Evolutionary conservation across 2,329 filamentous ascomycete species (phyloP).

Genomic region (Claviceps pazoutovae): DNA sequence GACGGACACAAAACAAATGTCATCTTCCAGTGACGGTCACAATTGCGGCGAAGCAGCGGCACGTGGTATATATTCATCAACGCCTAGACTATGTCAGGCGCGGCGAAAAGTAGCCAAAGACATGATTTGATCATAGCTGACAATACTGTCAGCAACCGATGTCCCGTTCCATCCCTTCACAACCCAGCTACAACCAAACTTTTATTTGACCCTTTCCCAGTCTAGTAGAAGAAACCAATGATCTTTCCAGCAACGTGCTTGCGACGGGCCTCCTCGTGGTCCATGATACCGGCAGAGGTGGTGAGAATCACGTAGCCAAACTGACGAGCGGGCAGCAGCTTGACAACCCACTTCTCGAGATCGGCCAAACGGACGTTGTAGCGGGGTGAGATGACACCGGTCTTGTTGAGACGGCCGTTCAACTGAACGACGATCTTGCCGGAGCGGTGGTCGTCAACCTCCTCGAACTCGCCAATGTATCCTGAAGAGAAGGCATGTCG

Average conservation of each 20-base stretch:
- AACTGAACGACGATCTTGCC: constrained; percentile 99
- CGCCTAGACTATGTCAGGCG: constrained; percentile 16
- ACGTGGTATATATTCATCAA: constrained; percentile 11
- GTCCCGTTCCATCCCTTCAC: constrained; percentile 10
- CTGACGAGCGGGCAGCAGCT: constrained; percentile 97
- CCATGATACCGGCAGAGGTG: constrained; percentile 98
- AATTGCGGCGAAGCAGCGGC: constrained; percentile 21
- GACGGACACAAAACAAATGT: no score
- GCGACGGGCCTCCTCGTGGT: constrained; percentile 97
- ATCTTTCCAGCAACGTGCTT: constrained; percentile 99
- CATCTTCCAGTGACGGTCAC: not conserved
- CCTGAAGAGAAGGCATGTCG: constrained; percentile 38
- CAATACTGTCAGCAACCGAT: constrained; percentile 16
- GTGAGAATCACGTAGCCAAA: constrained; percentile 99
- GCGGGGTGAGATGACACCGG: constrained; percentile 95
- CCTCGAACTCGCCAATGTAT: constrained; percentile 99
- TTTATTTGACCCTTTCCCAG: constrained; percentile 11
- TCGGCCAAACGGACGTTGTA: constrained; percentile 98
- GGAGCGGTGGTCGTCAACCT: constrained; percentile 97
- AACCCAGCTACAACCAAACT: constrained; percentile 24
- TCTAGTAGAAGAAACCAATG: constrained; percentile 98
- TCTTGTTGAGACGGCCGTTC: constrained; percentile 97
- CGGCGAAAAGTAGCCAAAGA: no score
- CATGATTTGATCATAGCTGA: no score
- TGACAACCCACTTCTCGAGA: constrained; percentile 99